Base-by-base conservation (phyloP, 2,329 filamentous ascomycete species). In the Alternaria metachromatica region DNA sequence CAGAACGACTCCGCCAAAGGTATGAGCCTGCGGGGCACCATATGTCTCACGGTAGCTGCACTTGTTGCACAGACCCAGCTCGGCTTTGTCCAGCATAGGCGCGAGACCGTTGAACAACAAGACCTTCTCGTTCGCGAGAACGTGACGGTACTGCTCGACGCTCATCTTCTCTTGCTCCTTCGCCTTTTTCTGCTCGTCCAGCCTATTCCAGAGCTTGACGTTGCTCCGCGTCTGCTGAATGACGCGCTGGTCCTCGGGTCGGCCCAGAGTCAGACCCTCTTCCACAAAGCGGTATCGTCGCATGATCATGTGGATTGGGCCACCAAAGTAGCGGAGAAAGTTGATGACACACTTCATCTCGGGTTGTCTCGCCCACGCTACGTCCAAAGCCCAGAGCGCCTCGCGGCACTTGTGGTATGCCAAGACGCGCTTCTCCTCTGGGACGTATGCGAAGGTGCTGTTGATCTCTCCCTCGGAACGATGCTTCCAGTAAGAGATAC, bases 401-500 rank as follows among this genome's bases (percentile, higher is more conserved):
- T 60, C 58, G 20, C 58, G 58, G 43, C 49, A 55, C 26, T 60
- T 54, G 25, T 48, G 58, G 23, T 45, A 78, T 0, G 67, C 63
- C 13, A 70, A 55, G 10, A 66, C 55, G 18, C 76, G 75, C 25
- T 70, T 28, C 6, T 68, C 64, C 43, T 58, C 45, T 4, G 67
- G 67, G 15, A 75, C 65, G 56, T 79, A 78, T 20, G 72, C 73
- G 43, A 78, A 79, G 2, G 76, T 78, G 66, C 62, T 76, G 65
- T 79, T 78, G 11, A 75, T 78, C 62, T 79, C 76, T 11, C 76
- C 76, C 55, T 79, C 78, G 25, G 67, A 62, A 9, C 76, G 73
- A 58, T 80, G 77, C 71, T 79, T 79, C 68, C 63, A 78, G 65
- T 76, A 79, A 6, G 76, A 67, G 10, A 77, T 66, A 11, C 75